These are phyloP conservation scores for Tulasnella sp. DNA, from an alignment of 768 basidiomycete species.

Conservation along the genomic window DNA sequence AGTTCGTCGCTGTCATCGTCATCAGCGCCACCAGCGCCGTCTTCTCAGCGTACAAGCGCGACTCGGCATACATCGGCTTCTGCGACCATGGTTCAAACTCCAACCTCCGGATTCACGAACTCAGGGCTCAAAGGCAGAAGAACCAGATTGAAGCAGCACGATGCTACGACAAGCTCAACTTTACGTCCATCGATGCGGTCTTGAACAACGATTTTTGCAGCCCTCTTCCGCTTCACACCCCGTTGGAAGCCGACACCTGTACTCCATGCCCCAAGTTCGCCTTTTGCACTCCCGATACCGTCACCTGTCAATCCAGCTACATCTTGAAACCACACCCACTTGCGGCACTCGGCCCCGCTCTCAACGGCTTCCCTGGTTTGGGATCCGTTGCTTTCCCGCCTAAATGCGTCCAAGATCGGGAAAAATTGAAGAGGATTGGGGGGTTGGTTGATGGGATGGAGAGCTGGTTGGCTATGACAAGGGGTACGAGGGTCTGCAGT, in stretches of 20 bases:
- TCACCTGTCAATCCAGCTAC: constrained; percentile 66
- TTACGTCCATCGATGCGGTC: neutral
- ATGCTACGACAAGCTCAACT: constrained; percentile 41
- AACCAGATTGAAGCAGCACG: constrained; percentile 43
- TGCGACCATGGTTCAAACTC: constrained; percentile 64
- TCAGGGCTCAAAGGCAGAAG: constrained; percentile 44
- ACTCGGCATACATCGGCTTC: constrained; percentile 70
- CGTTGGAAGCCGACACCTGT: constrained; percentile 60
- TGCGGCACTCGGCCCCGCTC: constrained; percentile 41
- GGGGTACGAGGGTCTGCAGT: constrained; percentile 59
- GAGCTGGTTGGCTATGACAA: constrained; percentile 57
- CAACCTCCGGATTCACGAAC: constrained; percentile 52
- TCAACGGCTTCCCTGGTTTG: constrained; percentile 70
- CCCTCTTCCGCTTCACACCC: constrained; percentile 51
- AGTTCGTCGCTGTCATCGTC: constrained; percentile 46
- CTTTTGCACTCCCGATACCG: constrained; percentile 52
- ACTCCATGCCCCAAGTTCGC: constrained; percentile 71
- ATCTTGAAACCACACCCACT: constrained; percentile 54
- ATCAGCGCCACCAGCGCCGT: constrained; percentile 41
- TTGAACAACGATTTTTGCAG: constrained; percentile 41
- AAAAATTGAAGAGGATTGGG: constrained; percentile 71
- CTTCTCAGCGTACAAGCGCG: constrained; percentile 52
- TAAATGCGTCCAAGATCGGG: constrained; percentile 66
- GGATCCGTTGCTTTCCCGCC: constrained; percentile 77
- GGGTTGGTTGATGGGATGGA: constrained; percentile 71